These are phyloP conservation scores for Claviceps africana DNA, from an alignment of 2,329 filamentous ascomycete species.

Conservation along the genomic window DNA sequence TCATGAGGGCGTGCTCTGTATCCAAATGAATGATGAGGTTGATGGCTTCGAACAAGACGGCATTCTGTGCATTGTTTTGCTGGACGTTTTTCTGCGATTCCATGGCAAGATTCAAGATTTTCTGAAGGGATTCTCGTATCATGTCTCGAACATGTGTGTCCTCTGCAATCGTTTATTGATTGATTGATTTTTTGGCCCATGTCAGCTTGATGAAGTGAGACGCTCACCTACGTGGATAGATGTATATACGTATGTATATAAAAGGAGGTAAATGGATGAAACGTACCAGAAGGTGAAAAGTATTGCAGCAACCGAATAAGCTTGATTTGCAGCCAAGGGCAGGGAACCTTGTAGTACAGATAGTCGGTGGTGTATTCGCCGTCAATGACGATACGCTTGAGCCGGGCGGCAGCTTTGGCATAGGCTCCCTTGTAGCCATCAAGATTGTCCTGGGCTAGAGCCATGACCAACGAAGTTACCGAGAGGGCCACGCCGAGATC, in stretches of 20 bases:
- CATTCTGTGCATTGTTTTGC: conserved; percentile 98
- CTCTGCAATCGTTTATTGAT: conserved; percentile 36
- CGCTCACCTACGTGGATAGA: not conserved
- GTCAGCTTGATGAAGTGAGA: not conserved
- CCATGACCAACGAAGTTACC: conserved; percentile 89
- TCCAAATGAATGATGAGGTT: conserved; percentile 97
- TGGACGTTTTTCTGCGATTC: conserved; percentile 97
- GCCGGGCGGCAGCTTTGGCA: conserved; percentile 75
- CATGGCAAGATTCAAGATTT: conserved; percentile 80
- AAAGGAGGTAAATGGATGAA: not conserved
- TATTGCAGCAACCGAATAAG: conserved; percentile 84
- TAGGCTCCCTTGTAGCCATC: conserved; percentile 91
- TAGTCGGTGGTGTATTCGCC: conserved; percentile 84
- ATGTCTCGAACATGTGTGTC: conserved; percentile 84
- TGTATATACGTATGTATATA: not conserved
- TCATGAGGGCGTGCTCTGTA: conserved; percentile 86
- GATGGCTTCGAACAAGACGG: conserved; percentile 94
- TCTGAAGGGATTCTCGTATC: conserved; percentile 81
- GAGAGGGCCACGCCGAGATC: conserved; percentile 92
- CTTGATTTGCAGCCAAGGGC: conserved; percentile 96
- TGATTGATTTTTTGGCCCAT: not conserved
- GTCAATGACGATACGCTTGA: conserved; percentile 85
- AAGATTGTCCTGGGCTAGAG: conserved; percentile 83
- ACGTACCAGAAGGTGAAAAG: conserved; percentile 76
- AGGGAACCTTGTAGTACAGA: conserved; percentile 98